Conservation (phyloP, 2,329 filamentous ascomycete species). For the Chrysosporium keratinophilum region DNA sequence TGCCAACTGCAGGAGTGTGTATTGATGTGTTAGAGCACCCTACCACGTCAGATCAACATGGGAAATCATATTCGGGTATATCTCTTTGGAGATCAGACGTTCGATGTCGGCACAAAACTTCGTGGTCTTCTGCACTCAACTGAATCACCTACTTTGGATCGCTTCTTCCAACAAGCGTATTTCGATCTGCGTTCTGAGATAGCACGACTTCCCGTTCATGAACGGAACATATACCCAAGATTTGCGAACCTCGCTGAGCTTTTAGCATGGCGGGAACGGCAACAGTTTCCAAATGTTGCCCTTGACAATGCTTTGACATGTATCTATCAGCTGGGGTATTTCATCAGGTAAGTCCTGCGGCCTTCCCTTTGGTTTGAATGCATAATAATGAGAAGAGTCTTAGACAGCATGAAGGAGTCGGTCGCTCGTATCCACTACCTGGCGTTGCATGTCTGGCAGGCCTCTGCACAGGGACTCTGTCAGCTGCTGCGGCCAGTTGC, state of each 20-base stretch:
- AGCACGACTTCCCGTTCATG: background rate
- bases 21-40: no score
- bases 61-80: constrained; percentile 15
- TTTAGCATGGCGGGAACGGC: background rate
- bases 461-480: constrained; percentile 28
- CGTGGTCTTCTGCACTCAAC: background rate
- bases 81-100: constrained; percentile 20
- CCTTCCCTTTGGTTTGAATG: background rate
- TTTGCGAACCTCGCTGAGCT: constrained; percentile 5
- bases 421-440: background rate
- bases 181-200: no score
- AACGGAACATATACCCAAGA: background rate
- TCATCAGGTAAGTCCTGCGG: background rate
- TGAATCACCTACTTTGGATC: background rate
- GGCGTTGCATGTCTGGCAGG: constrained; percentile 18
- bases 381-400: background rate
- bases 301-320: background rate
- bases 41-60: background rate
- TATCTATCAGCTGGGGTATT: background rate
- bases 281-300: background rate
- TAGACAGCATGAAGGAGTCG: background rate
- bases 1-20: no score
- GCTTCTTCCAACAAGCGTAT: no score
- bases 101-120: constrained; percentile 9
- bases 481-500: constrained; percentile 26